phyloP scores from a whole-genome alignment of 306 rosid species.

The Lathyrus aphaca region DNA sequence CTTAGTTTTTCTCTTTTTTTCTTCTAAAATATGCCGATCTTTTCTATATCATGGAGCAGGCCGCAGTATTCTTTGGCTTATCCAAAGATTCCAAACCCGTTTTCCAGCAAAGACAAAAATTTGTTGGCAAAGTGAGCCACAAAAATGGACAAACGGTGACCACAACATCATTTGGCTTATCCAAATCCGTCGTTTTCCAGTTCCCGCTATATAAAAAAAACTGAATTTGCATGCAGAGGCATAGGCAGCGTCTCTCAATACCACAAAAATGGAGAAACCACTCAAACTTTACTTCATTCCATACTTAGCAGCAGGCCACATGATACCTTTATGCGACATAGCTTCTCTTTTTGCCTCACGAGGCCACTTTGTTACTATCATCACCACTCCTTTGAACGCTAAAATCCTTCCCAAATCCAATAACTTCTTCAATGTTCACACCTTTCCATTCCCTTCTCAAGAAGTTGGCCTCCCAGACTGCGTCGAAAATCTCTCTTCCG shows the following conservation, averaged over 20 bases:
- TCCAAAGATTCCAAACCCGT: no score
- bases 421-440: conserved; percentile 21
- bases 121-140: no score
- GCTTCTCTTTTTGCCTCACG: conserved; percentile 44
- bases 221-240: neutral
- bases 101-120: no score
- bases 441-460: conserved; percentile 32
- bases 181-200: neutral
- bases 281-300: conserved; percentile 50
- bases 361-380: conserved; percentile 46
- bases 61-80: no score
- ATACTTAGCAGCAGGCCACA: conserved; percentile 42
- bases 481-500: conserved; percentile 12
- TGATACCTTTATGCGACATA: conserved; percentile 47
- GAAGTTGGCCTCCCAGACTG: conserved; percentile 46
- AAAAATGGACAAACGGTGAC: neutral
- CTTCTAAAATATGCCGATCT: no score
- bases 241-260: neutral
- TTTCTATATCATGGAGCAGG: no score
- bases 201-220: neutral
- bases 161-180: neutral
- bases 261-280: conserved; percentile 28
- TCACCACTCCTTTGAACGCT: conserved; percentile 49
- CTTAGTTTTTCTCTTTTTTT: no score
- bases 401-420: neutral